Base-by-base conservation (phyloP, 2,329 filamentous ascomycete species). In the Beauveria pseudobassiana region DNA sequence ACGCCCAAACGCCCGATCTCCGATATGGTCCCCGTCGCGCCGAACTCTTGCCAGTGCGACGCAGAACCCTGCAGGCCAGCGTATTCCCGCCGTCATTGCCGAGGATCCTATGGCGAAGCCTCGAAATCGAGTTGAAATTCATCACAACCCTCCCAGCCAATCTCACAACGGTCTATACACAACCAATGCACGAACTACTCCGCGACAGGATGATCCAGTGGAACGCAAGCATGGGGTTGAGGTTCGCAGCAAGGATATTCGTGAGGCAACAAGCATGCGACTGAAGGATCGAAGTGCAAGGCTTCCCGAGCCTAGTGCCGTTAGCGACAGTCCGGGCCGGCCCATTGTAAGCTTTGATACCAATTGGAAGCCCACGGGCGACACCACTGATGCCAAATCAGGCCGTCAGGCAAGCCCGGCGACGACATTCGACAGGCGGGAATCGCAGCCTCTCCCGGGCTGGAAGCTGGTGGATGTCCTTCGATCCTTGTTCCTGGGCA, bases 341-440 rank as follows among this genome's bases (percentile, higher is more conserved):
- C 93, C 93, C 65, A 98, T 98, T 80, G 93, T 98, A 81, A 98
- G 93, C 82, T 98, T 98, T 82, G 85, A 96, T 76, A 84, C 84
- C 70, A 84, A 88, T 72, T 96, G 91, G 87, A 89, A 86, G 80
- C 83, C 86, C 71, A 84, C 83, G 72, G 86, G 89, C 73, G 80
- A 83, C 79, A 80, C 79, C 75, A 81, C 89, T 81, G 88, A 91
- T 85, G 76, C 84, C 78, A 89, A 67, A 70, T 72, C 74, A 77
- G 75, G 81, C 64, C 65, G 67, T 65, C 65, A 67, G 68, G 67
- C 64, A 62, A 57, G 68, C 66, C 65, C 65, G 66, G 65, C 69
- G 64, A 64, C 64, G 69, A 64, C 65, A 71, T 66, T 63, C 63
- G 59, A 61, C 64, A 58, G 66, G 69, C 68, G 68, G 68, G 70